Evolutionary conservation across 441 rosid genomes (phyloP), one percentile per base, ranked within the genome.

Genomic region (Pelargonium myrrhifolium): DNA sequence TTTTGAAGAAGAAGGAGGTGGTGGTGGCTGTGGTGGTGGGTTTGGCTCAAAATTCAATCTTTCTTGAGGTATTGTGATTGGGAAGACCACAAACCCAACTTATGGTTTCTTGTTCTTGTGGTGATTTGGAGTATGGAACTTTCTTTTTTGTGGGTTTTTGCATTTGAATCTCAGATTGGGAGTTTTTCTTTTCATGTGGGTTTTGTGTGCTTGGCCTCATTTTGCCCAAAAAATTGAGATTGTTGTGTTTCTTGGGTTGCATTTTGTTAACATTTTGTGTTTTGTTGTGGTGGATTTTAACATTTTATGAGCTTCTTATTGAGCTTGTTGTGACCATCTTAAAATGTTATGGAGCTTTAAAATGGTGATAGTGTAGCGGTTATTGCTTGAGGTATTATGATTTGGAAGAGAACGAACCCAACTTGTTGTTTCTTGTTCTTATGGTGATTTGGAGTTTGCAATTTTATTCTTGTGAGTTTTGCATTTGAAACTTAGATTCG

Each of bases 1-100:
- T 58, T 58, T 58, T 53, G 59, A 8, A 56, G 61, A 9, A 55
- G 58, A 17, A 51, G 26, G 8, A 58, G 62, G 62, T 20, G 62
- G 31, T 58, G 62, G 31, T 9, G 62, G 60, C 22, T 55, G 2
- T 55, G 60, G 18, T 18, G 10, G 24, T 58, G 62, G 62, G 62
- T 58, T 58, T 58, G 26, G 62, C 6, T 58, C 62, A 58, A 31
- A 58, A 21, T 58, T 9, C 31, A 20, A 31, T 58, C 11, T 58
- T 58, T 6, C 31, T 21, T 21, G 31, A 58, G 62, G 62, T 58
- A 58, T 28, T 1, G 35, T 58, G 62, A 58, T 58, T 58, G 62
- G 31, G 15, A 58, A 21, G 62, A 20, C 6, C 9, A 56, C 31
- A 58, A 20, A 21, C 62, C 31, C 31, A 21, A 9, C n/a, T 56